Evolutionary conservation across 371 early-diverging fungal genomes (phyloP).

Genomic region (Paraphysoderma sedebokerense): DNA sequence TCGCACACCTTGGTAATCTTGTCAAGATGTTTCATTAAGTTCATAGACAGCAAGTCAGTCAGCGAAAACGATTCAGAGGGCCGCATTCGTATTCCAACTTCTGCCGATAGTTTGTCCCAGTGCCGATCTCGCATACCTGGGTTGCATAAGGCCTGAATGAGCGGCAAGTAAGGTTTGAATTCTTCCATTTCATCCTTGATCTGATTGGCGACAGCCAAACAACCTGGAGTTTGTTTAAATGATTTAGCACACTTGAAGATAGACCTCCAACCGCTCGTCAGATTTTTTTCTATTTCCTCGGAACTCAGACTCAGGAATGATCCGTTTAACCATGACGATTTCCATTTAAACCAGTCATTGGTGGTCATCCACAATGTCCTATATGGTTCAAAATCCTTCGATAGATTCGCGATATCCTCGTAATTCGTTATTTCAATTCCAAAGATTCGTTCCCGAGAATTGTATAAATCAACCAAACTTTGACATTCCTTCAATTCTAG

Average conservation of each 20-base stretch:
- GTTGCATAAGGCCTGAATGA: slow-evolving; percentile 33
- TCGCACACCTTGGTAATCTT: slow-evolving; percentile 31
- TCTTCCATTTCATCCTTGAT: slow-evolving; percentile 38
- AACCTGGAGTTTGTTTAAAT: slow-evolving; percentile 23
- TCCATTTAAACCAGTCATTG: slow-evolving; percentile 33
- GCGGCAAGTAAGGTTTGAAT: slow-evolving; percentile 30
- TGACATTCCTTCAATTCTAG: slow-evolving; percentile 34
- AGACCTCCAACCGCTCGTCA: slow-evolving; percentile 22
- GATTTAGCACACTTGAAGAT: slow-evolving; percentile 29
- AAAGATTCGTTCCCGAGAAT: slow-evolving; percentile 30
- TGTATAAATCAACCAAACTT: slow-evolving; percentile 18
- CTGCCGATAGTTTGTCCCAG: slow-evolving; percentile 30
- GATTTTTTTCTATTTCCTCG: slow-evolving; percentile 30
- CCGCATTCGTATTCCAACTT: slow-evolving; percentile 19
- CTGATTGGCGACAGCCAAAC: slow-evolving; percentile 25
- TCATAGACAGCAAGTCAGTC: slow-evolving; percentile 23
- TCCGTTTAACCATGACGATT: slow-evolving; percentile 24
- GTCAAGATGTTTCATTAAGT: slow-evolving; percentile 23
- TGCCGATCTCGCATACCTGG: slow-evolving; percentile 39
- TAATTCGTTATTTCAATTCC: slow-evolving; percentile 25
- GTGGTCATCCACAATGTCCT: slow-evolving; percentile 27
- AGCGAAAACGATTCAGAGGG: slow-evolving; percentile 21
- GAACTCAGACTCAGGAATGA: slow-evolving; percentile 26
- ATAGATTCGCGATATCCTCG: slow-evolving; percentile 22
- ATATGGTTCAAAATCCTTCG: slow-evolving; percentile 36